phyloP scores from a whole-genome alignment of 1,139 yeast genomes.

The Taiozyma sp. region DNA sequence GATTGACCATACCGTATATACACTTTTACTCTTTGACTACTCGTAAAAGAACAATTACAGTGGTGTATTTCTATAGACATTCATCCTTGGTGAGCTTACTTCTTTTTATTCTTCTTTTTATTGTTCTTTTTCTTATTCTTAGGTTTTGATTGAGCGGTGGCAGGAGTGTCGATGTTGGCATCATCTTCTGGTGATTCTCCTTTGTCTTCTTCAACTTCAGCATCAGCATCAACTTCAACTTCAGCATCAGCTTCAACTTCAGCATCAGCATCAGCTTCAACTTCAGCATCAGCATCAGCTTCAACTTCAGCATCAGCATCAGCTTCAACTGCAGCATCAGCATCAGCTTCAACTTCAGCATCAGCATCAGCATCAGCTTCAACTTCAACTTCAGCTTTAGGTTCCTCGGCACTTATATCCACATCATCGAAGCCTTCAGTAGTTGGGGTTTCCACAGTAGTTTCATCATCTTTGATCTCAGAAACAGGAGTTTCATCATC shows the following conservation, averaged over 20 bases:
- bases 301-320: slow-evolving; percentile 1
- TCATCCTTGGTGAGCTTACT: not conserved
- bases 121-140: slow-evolving; percentile 29
- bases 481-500: slow-evolving; percentile 1
- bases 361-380: slow-evolving; percentile 3
- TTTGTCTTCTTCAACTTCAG: slow-evolving; percentile 6
- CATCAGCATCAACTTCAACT: no score
- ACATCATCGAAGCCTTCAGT: slow-evolving; percentile 1
- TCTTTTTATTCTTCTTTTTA: slow-evolving; percentile 25
- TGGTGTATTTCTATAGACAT: not conserved
- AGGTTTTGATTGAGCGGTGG: slow-evolving; percentile 10
- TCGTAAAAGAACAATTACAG: not conserved
- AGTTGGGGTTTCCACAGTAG: slow-evolving; percentile 1
- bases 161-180: not conserved
- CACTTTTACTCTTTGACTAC: not conserved
- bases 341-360: not conserved
- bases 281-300: slow-evolving; percentile 1
- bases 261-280: not conserved
- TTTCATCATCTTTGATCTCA: slow-evolving; percentile 1
- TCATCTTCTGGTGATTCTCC: slow-evolving; percentile 1
- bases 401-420: slow-evolving; percentile 1
- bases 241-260: no score
- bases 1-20: not conserved
- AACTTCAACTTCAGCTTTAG: not conserved
- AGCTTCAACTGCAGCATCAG: slow-evolving; percentile 2